Evolutionary conservation across 495 filamentous ascomycete genomes (phyloP), one percentile per base, ranked within the genome.

Genomic region (Aspergillus conjunctus): DNA sequence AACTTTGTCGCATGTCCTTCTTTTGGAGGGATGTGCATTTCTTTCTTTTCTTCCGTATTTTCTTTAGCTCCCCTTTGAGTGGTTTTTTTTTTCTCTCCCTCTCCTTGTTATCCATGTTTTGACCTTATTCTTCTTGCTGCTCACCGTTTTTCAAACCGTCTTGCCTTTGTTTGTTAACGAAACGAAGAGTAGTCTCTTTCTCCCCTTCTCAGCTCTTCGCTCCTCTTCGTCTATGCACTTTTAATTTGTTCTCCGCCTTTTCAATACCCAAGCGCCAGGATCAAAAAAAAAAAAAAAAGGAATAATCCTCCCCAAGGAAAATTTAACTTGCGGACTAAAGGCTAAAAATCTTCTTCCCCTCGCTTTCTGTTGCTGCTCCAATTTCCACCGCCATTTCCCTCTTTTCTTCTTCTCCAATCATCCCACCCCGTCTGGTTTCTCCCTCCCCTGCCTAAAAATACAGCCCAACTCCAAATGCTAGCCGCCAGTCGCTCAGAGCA

Each of bases 21-120:
- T 26, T 56, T 61, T 63, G 60, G 61, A 56, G 58, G 56, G 63
- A 63, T 63, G 34, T 21, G 26, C 37, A 44, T 51, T 48, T 43
- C 45, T 46, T 43, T 54, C 41, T 20, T 46, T 54, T 52, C 26
- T 26, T 26, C 26, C 26, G 26, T 65, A 63, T 58, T 61, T 62
- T 49, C 60, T 20, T 59, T 63, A 63, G 54, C 56, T 68, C 37
- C 8, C 31, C 34, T 39, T 33, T 26, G 5, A 26, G 26, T 26
- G 26, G 48, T 66, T 65, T 64, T 60, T 65, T 66, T 58, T 60
- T 62, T 48, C 62, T 20, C 60, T 63, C 63, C 57, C 56, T 68
- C 37, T 20, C 31, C 34, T 39, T 34, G 15, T 51, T 14, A 15
- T 37, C 62, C 58, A 58, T 68, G 58, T 43, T 51, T 17, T 51